Percentiles rank a stretch among this genome's conserved stretches.
phyloP scores from a whole-genome alignment of 176 grass and related monocot genomes.

The Aegilops speltoides region DNA sequence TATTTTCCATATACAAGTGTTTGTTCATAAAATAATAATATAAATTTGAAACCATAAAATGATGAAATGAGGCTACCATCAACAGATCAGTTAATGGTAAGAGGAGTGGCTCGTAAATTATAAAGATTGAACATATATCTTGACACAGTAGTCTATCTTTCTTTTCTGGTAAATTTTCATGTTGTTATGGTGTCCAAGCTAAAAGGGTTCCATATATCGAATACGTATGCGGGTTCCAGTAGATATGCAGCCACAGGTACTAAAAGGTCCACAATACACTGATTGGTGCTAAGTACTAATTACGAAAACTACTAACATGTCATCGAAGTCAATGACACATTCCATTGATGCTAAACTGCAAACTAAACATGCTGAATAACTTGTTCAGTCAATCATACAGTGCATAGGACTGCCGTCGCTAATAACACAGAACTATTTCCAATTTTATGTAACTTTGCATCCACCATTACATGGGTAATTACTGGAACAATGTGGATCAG shows the following conservation, averaged over 20 bases:
- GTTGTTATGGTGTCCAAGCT: not conserved
- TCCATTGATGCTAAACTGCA: constrained; percentile 6
- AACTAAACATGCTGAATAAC: not conserved
- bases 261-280: not conserved
- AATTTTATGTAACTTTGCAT: not conserved
- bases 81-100: constrained; percentile 21
- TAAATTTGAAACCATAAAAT: constrained; percentile 27
- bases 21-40: not conserved
- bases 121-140: not conserved
- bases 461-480: not conserved
- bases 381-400: not conserved
- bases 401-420: not conserved
- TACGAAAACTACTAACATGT: not conserved
- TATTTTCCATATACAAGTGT: not conserved
- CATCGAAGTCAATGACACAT: not conserved
- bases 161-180: not conserved
- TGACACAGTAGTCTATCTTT: not conserved
- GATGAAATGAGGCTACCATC: not conserved
- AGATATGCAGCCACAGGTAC: not conserved
- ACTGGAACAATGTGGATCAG: not conserved
- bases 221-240: not conserved
- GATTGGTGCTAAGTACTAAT: not conserved
- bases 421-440: not conserved
- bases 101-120: not conserved
- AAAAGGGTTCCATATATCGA: constrained; percentile 5